These are phyloP conservation scores for Rhodotorula sp. DNA, from an alignment of 1,284 basidiomycete genomes.

Conservation along the genomic window DNA sequence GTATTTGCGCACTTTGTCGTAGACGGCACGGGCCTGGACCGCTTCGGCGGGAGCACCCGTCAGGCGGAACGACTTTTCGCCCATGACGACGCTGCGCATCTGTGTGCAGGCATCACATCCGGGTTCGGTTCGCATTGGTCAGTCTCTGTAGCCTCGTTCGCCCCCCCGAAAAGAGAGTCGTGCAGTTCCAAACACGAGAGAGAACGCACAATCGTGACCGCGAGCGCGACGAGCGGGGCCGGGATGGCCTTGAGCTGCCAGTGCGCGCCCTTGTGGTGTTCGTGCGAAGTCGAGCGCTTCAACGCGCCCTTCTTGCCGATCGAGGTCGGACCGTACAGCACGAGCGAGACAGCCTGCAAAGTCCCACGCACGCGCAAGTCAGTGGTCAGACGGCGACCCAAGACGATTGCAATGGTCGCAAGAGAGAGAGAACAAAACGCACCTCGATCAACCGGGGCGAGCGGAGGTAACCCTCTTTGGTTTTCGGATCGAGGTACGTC, in stretches of 20 bases:
- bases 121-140: background rate
- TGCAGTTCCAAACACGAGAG: background rate
- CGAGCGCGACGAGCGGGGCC: background rate
- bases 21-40: background rate
- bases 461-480: background rate
- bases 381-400: too few species aligned
- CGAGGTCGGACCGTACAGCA: background rate
- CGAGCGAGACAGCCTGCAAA: background rate
- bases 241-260: background rate
- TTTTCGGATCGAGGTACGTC: background rate
- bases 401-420: background rate
- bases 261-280: background rate
- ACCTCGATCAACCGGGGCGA: background rate
- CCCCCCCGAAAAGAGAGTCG: too few species aligned
- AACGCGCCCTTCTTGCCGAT: background rate
- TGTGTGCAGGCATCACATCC: background rate
- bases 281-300: background rate
- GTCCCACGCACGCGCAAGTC: background rate
- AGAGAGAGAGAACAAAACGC: background rate
- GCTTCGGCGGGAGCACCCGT: background rate
- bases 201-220: background rate
- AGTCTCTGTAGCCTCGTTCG: too few species aligned
- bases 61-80: slow-evolving; percentile 4
- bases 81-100: slow-evolving; percentile 2
- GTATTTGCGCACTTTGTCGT: background rate